Conservation (phyloP, 1,139 yeast genomes). For the Scheffersomyces segobiensis region DNA sequence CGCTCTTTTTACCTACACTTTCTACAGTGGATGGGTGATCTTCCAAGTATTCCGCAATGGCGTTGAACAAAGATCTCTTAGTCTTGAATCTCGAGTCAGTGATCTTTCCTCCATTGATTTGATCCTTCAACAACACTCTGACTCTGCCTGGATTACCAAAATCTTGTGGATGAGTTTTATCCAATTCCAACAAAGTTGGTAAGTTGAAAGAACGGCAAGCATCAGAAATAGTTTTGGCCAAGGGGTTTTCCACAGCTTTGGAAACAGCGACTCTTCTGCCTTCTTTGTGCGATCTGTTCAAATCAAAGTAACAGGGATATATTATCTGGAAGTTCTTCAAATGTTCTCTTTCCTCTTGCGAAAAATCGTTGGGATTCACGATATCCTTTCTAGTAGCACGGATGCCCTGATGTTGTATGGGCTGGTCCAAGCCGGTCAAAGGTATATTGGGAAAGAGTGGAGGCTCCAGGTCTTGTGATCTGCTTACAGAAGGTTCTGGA, state of each 20-base stretch:
- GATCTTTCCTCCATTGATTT: constrained; percentile 41
- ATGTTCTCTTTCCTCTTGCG: constrained; percentile 57
- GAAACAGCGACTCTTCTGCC: constrained; percentile 78
- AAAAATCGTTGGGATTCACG: constrained; percentile 38
- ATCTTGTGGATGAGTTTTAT: constrained; percentile 93
- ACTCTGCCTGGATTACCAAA: constrained; percentile 97
- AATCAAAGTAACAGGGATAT: constrained; percentile 93
- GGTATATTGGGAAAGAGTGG: constrained; percentile 29
- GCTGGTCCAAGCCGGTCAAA: neutral
- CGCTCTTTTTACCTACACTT: constrained; percentile 52
- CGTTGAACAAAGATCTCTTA: constrained; percentile 67
- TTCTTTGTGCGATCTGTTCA: constrained; percentile 67
- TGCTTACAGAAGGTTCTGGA: constrained; percentile 56
- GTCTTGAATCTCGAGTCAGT: constrained; percentile 43
- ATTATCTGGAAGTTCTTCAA: constrained; percentile 69
- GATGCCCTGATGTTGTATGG: constrained; percentile 4
- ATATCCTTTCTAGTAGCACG: constrained; percentile 21
- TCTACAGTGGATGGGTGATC: constrained; percentile 69
- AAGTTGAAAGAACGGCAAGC: constrained; percentile 51
- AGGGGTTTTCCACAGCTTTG: constrained; percentile 79
- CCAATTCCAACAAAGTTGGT: constrained; percentile 68
- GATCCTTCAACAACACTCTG: constrained; percentile 59
- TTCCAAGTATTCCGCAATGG: constrained; percentile 62
- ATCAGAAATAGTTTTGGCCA: constrained; percentile 80
- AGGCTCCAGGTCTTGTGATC: constrained; percentile 59